These are phyloP conservation scores for Talaromyces sp. DNA, from an alignment of 2,329 filamentous ascomycete species.

Conservation along the genomic window DNA sequence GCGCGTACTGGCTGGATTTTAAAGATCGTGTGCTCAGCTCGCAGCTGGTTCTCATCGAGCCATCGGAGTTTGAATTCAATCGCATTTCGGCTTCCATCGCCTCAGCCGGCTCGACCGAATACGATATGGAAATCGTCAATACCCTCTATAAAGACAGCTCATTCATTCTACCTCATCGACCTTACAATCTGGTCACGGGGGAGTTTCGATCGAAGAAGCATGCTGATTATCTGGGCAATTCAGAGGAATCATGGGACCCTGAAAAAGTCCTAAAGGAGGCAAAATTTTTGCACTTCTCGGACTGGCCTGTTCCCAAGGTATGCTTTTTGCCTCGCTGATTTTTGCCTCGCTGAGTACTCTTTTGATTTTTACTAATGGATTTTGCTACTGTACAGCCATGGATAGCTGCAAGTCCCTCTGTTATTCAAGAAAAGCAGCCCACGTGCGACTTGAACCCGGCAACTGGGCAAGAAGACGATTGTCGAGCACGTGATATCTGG, in stretches of 20 bases:
- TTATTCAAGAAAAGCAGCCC: not conserved
- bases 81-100: slow-evolving; percentile 32
- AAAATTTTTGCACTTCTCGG: slow-evolving; percentile 62
- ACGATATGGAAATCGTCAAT: slow-evolving; percentile 63
- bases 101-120: slow-evolving; percentile 34
- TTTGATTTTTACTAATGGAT: not conserved
- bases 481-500: not conserved
- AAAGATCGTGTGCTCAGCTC: slow-evolving; percentile 50
- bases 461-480: not conserved
- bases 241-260: slow-evolving; percentile 52
- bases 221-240: slow-evolving; percentile 45
- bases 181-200: slow-evolving; percentile 54
- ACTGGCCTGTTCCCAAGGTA: slow-evolving; percentile 62
- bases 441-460: not conserved
- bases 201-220: slow-evolving; percentile 54
- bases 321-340: slow-evolving; percentile 16
- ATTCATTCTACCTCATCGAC: slow-evolving; percentile 56
- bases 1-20: slow-evolving; percentile 62
- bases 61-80: slow-evolving; percentile 47
- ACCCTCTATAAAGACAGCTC: slow-evolving; percentile 52
- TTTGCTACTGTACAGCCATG: not conserved
- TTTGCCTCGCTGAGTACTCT: not conserved
- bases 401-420: not conserved
- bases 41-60: slow-evolving; percentile 55
- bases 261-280: slow-evolving; percentile 49